These are phyloP conservation scores for Alectoria sarmentosa DNA, from an alignment of 495 filamentous ascomycete genomes.

Conservation along the genomic window DNA sequence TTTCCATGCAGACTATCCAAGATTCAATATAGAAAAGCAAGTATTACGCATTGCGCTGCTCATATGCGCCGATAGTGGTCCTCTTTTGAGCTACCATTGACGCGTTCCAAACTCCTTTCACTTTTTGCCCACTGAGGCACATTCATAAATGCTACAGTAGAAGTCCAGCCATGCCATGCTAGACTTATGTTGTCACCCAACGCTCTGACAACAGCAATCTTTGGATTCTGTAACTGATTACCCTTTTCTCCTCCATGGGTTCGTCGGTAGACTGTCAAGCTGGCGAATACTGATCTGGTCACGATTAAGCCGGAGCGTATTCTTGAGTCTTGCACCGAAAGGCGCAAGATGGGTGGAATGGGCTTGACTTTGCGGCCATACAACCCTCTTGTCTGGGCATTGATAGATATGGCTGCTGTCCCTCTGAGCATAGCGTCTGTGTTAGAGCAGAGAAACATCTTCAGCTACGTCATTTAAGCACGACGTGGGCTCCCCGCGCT, in stretches of 20 bases:
- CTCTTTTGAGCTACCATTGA: background rate
- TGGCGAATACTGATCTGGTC: slow-evolving; percentile 56
- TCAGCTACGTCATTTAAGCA: slow-evolving; percentile 63
- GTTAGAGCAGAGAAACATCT: background rate
- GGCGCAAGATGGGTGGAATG: slow-evolving; percentile 70
- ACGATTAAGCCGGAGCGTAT: slow-evolving; percentile 96
- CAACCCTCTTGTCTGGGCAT: slow-evolving; percentile 29
- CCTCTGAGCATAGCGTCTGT: background rate
- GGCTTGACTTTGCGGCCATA: slow-evolving; percentile 86
- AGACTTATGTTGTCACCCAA: slow-evolving; percentile 1
- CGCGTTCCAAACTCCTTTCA: too few species aligned
- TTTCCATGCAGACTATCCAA: too few species aligned
- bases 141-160: background rate
- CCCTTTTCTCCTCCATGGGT: slow-evolving; percentile 33
- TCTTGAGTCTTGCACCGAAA: slow-evolving; percentile 69
- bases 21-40: background rate
- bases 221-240: slow-evolving; percentile 50
- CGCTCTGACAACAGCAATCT: slow-evolving; percentile 51
- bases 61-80: background rate
- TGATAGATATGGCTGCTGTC: background rate
- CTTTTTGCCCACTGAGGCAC: background rate
- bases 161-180: background rate
- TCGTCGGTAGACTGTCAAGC: slow-evolving; percentile 47
- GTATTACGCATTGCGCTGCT: background rate
- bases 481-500: slow-evolving; percentile 81